Percentiles rank a stretch among this genome's conserved stretches.
Conservation (phyloP, 1,139 yeast genomes). For the Yamadazyma epiphylla region DNA sequence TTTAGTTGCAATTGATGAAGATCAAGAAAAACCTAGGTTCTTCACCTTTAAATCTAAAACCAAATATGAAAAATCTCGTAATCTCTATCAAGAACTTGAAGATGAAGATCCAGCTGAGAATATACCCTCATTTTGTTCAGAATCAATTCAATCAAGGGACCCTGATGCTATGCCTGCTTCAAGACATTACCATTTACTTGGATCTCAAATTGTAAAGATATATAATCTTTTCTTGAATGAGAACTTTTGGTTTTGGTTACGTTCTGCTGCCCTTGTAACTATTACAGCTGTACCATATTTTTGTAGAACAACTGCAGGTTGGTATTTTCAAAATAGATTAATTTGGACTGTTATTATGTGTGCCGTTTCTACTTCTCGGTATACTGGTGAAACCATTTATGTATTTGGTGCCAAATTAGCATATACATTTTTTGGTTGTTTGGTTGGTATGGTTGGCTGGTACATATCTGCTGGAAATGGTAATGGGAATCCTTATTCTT, state of each 20-base stretch:
- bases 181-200: constrained; percentile 18
- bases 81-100: constrained; percentile 11
- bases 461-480: constrained; percentile 33
- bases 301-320: constrained; percentile 26
- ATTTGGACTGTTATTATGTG: constrained; percentile 36
- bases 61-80: constrained; percentile 10
- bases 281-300: constrained; percentile 27
- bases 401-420: constrained; percentile 22
- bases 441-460: constrained; percentile 35
- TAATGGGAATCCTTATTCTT: constrained; percentile 31
- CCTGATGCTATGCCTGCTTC: constrained; percentile 32
- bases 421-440: constrained; percentile 28
- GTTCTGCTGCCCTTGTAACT: constrained; percentile 22
- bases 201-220: constrained; percentile 13
- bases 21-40: constrained; percentile 21
- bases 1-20: constrained; percentile 23
- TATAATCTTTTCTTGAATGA: constrained; percentile 18
- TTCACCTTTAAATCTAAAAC: constrained; percentile 21
- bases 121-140: constrained; percentile 6
- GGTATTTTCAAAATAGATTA: constrained; percentile 26
- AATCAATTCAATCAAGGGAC: constrained; percentile 15
- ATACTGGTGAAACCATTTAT: constrained; percentile 33
- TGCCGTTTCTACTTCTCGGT: constrained; percentile 29
- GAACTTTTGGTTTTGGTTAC: constrained; percentile 29
- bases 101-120: constrained; percentile 10